Evolutionary conservation across 2,329 filamentous ascomycete genomes (phyloP).

Genomic region (Hypoxylon rubiginosum): DNA sequence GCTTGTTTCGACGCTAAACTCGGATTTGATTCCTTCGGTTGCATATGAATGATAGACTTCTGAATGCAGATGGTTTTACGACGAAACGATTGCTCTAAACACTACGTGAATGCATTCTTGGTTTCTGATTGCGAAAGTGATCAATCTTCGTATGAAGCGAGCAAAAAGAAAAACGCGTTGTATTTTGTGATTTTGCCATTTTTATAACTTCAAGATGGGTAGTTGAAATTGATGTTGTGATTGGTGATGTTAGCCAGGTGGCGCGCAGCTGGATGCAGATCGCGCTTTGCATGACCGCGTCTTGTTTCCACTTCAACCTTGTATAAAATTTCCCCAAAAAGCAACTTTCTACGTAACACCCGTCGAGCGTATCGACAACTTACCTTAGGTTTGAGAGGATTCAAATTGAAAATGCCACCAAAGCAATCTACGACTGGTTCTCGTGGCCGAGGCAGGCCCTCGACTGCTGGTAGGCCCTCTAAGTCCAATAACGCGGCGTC

Average conservation of each 20-base stretch:
- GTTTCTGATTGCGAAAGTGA: neutral
- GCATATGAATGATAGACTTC: conserved; percentile 57
- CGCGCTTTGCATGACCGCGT: conserved; percentile 5
- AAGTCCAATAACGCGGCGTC: conserved; percentile 30
- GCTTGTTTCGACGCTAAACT: conserved; percentile 51
- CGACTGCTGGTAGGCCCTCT: conserved; percentile 28
- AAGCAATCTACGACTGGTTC: conserved; percentile 54
- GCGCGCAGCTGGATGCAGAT: neutral
- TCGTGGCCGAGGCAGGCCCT: conserved; percentile 53
- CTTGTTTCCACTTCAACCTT: neutral
- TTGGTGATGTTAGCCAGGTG: conserved; percentile 9
- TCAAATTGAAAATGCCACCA: conserved; percentile 57
- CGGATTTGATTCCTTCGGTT: conserved; percentile 50
- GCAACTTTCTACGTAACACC: neutral
- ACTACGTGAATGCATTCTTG: conserved; percentile 31
- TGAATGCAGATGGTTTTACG: conserved; percentile 44
- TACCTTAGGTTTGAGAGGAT: neutral
- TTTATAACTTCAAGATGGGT: conserved; percentile 1
- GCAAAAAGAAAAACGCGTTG: neutral
- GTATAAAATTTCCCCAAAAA: neutral
- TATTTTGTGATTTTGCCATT: neutral
- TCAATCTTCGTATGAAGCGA: neutral
- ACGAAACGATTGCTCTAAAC: conserved; percentile 28
- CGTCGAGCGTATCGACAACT: neutral
- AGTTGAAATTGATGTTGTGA: conserved; percentile 7